Base-by-base conservation (phyloP, 768 basidiomycete species). In the Suillus plorans region DNA sequence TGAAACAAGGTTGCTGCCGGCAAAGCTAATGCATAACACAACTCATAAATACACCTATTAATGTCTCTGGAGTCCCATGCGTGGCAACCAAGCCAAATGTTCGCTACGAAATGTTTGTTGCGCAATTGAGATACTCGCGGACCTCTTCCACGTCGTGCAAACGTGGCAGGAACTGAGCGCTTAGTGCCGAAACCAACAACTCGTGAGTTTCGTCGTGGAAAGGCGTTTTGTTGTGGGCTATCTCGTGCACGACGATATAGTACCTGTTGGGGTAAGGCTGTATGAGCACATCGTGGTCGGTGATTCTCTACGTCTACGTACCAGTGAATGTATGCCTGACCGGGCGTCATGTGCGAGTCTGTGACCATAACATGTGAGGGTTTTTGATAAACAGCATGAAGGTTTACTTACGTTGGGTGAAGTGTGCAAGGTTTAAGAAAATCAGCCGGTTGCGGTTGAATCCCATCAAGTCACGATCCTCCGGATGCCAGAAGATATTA, bases 141-240 rank as follows among this genome's bases (percentile, higher is more conserved):
- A 58, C 57, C 2, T 39, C 39, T 1, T 18, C 16, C 25, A 58
- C 25, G 4, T 25, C 25, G 16, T 58, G 57, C 39, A 58, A 39
- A 18, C 16, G 37, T 16, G 22, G 57, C 25, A 58, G 25, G 16
- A 25, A 28, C 3, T 1, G 16, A 41, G 22, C 16, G 34, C 61
- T 60, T 25, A 62, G 7, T 28, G 36, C 36, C 37, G 71, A 59
- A 34, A 70, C 66, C n/a, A 73, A 60, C 9, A 69, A 60, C 18
- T 74, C 72, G 22, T 73, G 72, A 28, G 73, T 56, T 50, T 73
- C 73, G 2, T 74, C 70, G 9, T 74, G 73, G n/a, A 71, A 69
- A 62, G 64, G 60, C 0, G 67, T 63, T 45, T 59, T 56, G 20
- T 73, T 70, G 62, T 74, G 74, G 16, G 73, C 74, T 3, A 74